Evolutionary conservation across 768 basidiomycete species (phyloP).

Genomic region (Cystobasidiopsis lactophilus): DNA sequence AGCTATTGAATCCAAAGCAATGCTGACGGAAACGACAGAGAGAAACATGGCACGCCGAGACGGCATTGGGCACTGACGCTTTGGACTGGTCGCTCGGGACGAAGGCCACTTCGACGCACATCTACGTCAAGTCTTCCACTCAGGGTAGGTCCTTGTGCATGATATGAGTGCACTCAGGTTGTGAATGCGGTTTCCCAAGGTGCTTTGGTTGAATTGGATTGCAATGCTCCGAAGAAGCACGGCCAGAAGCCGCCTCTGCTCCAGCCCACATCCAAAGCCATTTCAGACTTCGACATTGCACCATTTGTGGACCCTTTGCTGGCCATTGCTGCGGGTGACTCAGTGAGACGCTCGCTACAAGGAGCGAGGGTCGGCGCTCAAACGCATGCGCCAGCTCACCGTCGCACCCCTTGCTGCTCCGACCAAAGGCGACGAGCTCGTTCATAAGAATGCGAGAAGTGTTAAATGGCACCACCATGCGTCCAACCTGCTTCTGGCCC

Average conservation of each 20-base stretch:
- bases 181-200: not conserved
- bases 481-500: not conserved
- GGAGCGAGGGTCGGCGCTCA: too few species aligned
- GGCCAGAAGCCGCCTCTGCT: not conserved
- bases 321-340: conserved; percentile 4
- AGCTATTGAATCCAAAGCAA: conserved; percentile 10
- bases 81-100: conserved; percentile 5
- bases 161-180: not conserved
- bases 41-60: conserved; percentile 13
- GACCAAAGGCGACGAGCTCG: not conserved
- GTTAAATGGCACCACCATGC: not conserved
- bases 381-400: not conserved
- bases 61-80: conserved; percentile 3
- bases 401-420: conserved; percentile 1
- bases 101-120: conserved; percentile 1
- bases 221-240: conserved; percentile 8
- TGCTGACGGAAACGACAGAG: not conserved
- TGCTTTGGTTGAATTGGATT: conserved; percentile 6
- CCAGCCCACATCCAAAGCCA: not conserved
- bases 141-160: too few species aligned
- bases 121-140: conserved; percentile 3
- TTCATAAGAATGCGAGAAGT: not conserved
- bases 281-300: conserved; percentile 8
- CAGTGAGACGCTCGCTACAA: not conserved
- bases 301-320: conserved; percentile 6